Evolutionary conservation across 805 yeast species (phyloP).

Genomic region (Nakazawaea wyomingensis): DNA sequence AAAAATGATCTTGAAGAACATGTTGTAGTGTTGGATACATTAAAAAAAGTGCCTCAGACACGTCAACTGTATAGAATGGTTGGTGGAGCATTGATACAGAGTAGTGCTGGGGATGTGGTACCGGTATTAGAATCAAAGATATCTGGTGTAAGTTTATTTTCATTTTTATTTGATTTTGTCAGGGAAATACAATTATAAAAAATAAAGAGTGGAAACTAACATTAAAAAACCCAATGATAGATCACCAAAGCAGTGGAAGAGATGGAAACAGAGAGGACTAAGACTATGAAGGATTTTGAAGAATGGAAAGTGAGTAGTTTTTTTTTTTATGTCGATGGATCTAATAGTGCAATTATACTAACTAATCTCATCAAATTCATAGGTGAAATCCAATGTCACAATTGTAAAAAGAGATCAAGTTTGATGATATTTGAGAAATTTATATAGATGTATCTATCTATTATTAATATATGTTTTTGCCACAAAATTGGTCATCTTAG

Average conservation of each 20-base stretch:
- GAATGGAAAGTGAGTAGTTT: slow-evolving; percentile 36
- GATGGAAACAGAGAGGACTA: slow-evolving; percentile 33
- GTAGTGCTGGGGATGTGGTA: slow-evolving; percentile 70
- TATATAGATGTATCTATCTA: background rate
- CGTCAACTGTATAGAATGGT: slow-evolving; percentile 90
- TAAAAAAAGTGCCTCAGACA: slow-evolving; percentile 42
- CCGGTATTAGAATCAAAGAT: slow-evolving; percentile 56
- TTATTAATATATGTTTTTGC: no score
- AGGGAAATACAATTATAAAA: no score
- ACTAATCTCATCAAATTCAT: background rate
- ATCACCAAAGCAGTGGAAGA: slow-evolving; percentile 33
- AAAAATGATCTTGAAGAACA: slow-evolving; percentile 42
- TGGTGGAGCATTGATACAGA: slow-evolving; percentile 87
- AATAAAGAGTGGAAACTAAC: no score
- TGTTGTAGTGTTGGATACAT: slow-evolving; percentile 51
- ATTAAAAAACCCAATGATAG: slow-evolving; percentile 1
- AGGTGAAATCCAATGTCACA: slow-evolving; percentile 41
- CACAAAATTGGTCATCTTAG: no score
- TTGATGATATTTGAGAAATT: slow-evolving; percentile 8
- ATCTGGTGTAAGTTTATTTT: slow-evolving; percentile 36
- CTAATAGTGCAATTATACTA: no score
- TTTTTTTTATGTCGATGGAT: background rate
- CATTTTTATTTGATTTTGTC: no score
- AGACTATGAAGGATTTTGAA: slow-evolving; percentile 36
- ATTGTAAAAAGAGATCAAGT: slow-evolving; percentile 29